Evolutionary conservation across 805 yeast genomes (phyloP).

Genomic region (Hanseniaspora jakobsenii): DNA sequence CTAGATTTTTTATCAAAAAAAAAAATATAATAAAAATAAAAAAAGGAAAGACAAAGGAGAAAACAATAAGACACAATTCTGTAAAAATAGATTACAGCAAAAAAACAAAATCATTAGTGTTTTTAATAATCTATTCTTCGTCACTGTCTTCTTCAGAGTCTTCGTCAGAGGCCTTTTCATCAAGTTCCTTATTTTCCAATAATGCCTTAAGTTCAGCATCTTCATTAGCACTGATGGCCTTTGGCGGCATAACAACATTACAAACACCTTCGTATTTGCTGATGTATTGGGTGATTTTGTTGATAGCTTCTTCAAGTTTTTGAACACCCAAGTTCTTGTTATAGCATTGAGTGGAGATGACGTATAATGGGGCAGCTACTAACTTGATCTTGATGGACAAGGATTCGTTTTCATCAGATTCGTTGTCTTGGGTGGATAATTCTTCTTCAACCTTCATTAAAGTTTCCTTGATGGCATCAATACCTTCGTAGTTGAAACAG

Average conservation of each 20-base stretch:
- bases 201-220: slow-evolving; percentile 95
- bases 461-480: slow-evolving; percentile 89
- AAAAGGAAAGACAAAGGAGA: no score
- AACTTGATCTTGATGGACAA: slow-evolving; percentile 85
- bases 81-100: not conserved
- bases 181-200: slow-evolving; percentile 85
- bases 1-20: no score
- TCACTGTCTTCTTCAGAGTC: slow-evolving; percentile 55
- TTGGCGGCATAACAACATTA: slow-evolving; percentile 93
- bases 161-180: slow-evolving; percentile 71
- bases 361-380: slow-evolving; percentile 96
- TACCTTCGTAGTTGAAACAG: slow-evolving; percentile 93
- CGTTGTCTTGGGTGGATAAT: slow-evolving; percentile 54
- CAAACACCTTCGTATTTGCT: slow-evolving; percentile 70
- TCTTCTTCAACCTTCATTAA: slow-evolving; percentile 68
- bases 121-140: slow-evolving; percentile 29
- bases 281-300: slow-evolving; percentile 58
- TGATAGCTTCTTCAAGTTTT: slow-evolving; percentile 66
- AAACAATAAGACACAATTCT: no score
- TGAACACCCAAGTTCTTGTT: slow-evolving; percentile 85
- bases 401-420: slow-evolving; percentile 7
- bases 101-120: not conserved
- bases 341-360: slow-evolving; percentile 80
- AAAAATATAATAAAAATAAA: no score
- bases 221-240: slow-evolving; percentile 96